phyloP scores from a whole-genome alignment of 2,329 filamentous ascomycete species.

The Thielaviopsis euricoi region DNA sequence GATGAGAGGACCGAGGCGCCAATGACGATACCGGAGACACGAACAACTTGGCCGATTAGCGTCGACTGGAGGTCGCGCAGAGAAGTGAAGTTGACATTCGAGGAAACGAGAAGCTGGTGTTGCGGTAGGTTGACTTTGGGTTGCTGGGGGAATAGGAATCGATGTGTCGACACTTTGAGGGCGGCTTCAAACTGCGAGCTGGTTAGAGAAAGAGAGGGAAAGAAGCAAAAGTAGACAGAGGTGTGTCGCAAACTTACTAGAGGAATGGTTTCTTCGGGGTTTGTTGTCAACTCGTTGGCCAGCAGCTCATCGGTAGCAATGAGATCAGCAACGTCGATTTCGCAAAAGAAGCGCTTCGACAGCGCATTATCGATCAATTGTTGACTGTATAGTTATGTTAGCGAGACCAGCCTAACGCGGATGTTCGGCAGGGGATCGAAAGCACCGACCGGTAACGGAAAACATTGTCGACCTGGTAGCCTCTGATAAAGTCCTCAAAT shows the following conservation, averaged over 20 bases:
- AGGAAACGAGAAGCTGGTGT: slow-evolving; percentile 90
- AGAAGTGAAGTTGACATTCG: slow-evolving; percentile 73
- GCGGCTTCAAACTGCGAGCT: slow-evolving; percentile 66
- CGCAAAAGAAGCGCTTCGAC: slow-evolving; percentile 86
- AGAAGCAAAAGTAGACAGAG: not conserved
- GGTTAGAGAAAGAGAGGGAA: not conserved
- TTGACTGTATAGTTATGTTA: slow-evolving; percentile 41
- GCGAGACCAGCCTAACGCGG: not conserved
- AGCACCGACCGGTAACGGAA: slow-evolving; percentile 9
- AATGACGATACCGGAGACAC: slow-evolving; percentile 94
- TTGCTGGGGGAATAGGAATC: slow-evolving; percentile 75
- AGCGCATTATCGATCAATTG: slow-evolving; percentile 91
- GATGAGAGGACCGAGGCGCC: slow-evolving; percentile 93
- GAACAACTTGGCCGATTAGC: slow-evolving; percentile 84
- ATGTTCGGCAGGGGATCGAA: not conserved
- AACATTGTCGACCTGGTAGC: slow-evolving; percentile 4
- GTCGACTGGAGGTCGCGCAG: slow-evolving; percentile 89
- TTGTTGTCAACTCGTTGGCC: slow-evolving; percentile 73
- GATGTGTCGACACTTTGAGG: slow-evolving; percentile 77
- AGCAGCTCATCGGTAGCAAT: slow-evolving; percentile 95
- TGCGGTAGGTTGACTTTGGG: slow-evolving; percentile 56
- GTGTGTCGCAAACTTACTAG: slow-evolving; percentile 39
- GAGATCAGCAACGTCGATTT: slow-evolving; percentile 86
- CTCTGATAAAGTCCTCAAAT: slow-evolving; percentile 60
- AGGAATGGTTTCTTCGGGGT: slow-evolving; percentile 84